A percentile compares a stretch with the other conserved stretches of the same genome.
phyloP scores from a whole-genome alignment of 1,284 basidiomycete species.

The Pyrrhoderma lamaoense region DNA sequence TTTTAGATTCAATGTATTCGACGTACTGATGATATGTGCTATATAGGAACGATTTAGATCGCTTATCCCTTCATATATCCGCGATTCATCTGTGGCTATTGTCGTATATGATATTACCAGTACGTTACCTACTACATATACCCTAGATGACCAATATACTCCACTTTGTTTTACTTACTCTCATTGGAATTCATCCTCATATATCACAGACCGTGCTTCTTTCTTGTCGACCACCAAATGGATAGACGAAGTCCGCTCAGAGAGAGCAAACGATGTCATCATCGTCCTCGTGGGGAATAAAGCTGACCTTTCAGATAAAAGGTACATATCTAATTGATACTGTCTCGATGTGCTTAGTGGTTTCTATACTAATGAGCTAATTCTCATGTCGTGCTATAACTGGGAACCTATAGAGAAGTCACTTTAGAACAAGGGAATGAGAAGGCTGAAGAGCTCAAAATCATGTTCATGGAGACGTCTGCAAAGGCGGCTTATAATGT shows the following conservation, averaged over 20 bases:
- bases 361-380: background rate
- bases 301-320: slow-evolving; percentile 92
- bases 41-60: slow-evolving; percentile 96
- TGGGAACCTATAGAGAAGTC: no score
- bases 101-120: slow-evolving; percentile 99
- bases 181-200: no score
- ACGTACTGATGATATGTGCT: background rate
- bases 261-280: slow-evolving; percentile 96
- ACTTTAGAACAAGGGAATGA: slow-evolving; percentile 95
- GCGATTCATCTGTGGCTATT: slow-evolving; percentile 96
- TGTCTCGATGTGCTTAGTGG: slow-evolving; percentile 4
- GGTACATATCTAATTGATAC: slow-evolving; percentile 41
- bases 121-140: slow-evolving; percentile 35
- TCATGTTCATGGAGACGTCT: slow-evolving; percentile 99
- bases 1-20: background rate
- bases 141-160: background rate
- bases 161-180: background rate
- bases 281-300: slow-evolving; percentile 99
- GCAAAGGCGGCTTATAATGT: slow-evolving; percentile 99
- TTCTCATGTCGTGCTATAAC: background rate
- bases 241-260: slow-evolving; percentile 98
- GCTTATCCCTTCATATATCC: slow-evolving; percentile 97
- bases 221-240: slow-evolving; percentile 98
- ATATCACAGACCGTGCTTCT: slow-evolving; percentile 83
- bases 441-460: slow-evolving; percentile 86